phyloP scores from a whole-genome alignment of 441 rosid genomes.

The Euphorbia celastroides region DNA sequence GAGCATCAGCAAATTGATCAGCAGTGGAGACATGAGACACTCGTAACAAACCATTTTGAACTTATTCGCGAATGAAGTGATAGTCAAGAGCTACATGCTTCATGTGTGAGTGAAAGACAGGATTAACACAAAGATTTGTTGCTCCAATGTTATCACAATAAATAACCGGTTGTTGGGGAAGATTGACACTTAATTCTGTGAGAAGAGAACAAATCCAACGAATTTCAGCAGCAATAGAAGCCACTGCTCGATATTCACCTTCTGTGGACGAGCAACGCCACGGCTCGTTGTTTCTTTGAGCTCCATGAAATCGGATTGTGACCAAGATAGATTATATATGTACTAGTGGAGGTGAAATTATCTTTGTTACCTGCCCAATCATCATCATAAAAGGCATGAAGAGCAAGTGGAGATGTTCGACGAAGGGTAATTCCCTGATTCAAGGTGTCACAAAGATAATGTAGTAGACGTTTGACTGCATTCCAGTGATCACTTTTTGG shows the following conservation, averaged over 20 bases:
- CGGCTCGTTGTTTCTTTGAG: background rate
- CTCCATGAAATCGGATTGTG: background rate
- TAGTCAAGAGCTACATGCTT: background rate
- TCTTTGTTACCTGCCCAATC: background rate
- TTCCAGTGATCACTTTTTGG: background rate
- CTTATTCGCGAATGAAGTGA: background rate
- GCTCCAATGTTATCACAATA: background rate
- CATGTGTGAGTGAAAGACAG: background rate
- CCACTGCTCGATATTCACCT: background rate
- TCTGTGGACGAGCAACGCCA: background rate
- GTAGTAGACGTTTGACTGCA: background rate
- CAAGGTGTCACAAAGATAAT: background rate
- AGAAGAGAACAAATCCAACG: background rate
- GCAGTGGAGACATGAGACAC: background rate
- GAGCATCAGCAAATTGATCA: background rate
- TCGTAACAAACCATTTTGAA: background rate
- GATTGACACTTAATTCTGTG: background rate
- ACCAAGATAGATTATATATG: background rate
- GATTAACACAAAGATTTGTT: background rate
- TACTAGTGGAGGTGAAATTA: background rate
- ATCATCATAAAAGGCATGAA: background rate
- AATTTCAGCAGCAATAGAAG: background rate
- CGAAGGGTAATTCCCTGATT: background rate
- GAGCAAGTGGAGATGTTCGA: background rate
- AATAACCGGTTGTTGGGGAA: background rate